Evolutionary conservation across 2,329 filamentous ascomycete genomes (phyloP), one percentile per base, ranked within the genome.

Genomic region (Dactylonectria estremocensis): DNA sequence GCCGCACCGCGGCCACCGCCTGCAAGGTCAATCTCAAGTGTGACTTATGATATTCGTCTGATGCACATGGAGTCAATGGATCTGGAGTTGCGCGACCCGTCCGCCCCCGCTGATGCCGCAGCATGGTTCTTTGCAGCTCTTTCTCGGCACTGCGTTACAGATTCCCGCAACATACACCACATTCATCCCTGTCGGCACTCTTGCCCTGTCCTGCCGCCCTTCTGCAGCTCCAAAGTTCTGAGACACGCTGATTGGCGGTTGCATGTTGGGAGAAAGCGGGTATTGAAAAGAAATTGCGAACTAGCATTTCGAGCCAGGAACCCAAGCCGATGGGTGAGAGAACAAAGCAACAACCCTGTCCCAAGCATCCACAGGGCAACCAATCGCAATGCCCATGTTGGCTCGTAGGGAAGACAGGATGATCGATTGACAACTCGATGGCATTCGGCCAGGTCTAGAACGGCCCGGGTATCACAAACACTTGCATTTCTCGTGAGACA

Each of bases 1-100:
- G 53, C 43, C 37, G 62, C 13, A 58, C 37, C 46, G 46, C 50
- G 43, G 62, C 43, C 43, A 50, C 33, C 62, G 56, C 52, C 18
- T 56, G 33, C n/a, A 22, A 65, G 22, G 63, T 50, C 56, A 65
- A 61, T 61, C 56, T 22, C 49, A 16, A n/a, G 16, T 52, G 28
- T 4, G 49, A 33, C 49, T n/a, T 8, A 20, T 33, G 31, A 31
- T 18, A 48, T 45, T 59, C 40, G 14, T 49, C 28, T 40, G 22
- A n/a, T 59, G 55, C 31, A 59, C 54, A 43, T 56, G 43, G 43
- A 48, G 35, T 28, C 20, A 49, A 35, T 31, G 37, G 55, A 28
- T 48, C n/a, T 46, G 48, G 31, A 61, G 33, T 31, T 31, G 55
- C 10, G 10, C 31, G 14, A 6, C 8, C 9, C n/a, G 7, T 9